A percentile compares a stretch with the other conserved stretches of the same genome.
phyloP scores from a whole-genome alignment of 129 eudicot genomes.

The Pittosporum tobira region DNA sequence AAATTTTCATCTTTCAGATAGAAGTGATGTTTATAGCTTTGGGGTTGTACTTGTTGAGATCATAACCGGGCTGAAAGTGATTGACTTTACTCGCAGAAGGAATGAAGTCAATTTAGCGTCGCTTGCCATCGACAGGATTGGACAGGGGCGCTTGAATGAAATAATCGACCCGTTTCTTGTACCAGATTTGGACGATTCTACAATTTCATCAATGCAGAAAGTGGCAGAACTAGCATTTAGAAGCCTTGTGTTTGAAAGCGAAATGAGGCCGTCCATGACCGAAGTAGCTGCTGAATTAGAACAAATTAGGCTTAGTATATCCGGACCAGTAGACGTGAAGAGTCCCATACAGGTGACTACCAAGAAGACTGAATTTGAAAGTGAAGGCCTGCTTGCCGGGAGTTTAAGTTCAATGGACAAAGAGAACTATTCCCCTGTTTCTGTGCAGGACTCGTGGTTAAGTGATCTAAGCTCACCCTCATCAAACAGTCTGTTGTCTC shows the following conservation, averaged over 20 bases:
- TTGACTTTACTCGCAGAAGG: conserved; percentile 49
- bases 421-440: conserved; percentile 24
- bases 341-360: conserved; percentile 16
- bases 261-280: conserved; percentile 67
- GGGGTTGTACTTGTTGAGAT: conserved; percentile 76
- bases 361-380: conserved; percentile 7
- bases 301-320: conserved; percentile 34
- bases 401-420: conserved; percentile 24
- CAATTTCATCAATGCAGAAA: conserved; percentile 33
- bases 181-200: conserved; percentile 24
- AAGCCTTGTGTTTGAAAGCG: conserved; percentile 57
- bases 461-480: conserved; percentile 44
- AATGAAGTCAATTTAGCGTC: conserved; percentile 49
- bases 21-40: conserved; percentile 75
- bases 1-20: conserved; percentile 56
- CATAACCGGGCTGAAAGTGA: conserved; percentile 51
- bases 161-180: conserved; percentile 50
- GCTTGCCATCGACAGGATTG: conserved; percentile 58
- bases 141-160: conserved; percentile 50
- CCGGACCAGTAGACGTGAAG: conserved; percentile 20
- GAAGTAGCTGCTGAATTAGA: conserved; percentile 58
- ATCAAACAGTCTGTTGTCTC: conserved; percentile 30
- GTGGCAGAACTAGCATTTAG: conserved; percentile 70
- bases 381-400: conserved; percentile 2
- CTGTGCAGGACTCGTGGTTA: conserved; percentile 31